phyloP scores from a whole-genome alignment of 73 alveolate species.

The Paramecium octaurelia region DNA sequence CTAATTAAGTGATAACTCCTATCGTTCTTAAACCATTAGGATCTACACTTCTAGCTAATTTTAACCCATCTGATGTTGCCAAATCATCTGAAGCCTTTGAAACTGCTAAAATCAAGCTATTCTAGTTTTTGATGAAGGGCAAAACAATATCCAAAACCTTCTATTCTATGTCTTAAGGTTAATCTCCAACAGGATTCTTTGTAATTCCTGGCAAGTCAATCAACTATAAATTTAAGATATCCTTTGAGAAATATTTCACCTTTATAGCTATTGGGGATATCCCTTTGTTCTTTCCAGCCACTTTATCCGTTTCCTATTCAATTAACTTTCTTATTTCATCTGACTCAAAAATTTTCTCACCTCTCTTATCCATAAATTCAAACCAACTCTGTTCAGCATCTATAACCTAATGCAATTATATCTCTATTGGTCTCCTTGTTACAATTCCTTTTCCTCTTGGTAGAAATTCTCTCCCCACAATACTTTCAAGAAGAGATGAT shows the following conservation, averaged over 20 bases:
- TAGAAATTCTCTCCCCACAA: constrained; percentile 93
- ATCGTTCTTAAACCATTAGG: constrained; percentile 89
- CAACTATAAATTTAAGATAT: constrained; percentile 90
- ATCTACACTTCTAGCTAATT: constrained; percentile 93
- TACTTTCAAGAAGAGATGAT: constrained; percentile 89
- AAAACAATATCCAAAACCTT: constrained; percentile 74
- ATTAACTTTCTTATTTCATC: constrained; percentile 78
- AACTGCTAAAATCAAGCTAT: constrained; percentile 90
- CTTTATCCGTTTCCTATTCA: constrained; percentile 75
- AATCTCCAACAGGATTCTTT: constrained; percentile 88
- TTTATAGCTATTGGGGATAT: constrained; percentile 74
- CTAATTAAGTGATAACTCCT: constrained; percentile 92
- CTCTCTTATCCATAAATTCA: constrained; percentile 73
- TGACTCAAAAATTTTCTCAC: constrained; percentile 73
- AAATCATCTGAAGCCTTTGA: constrained; percentile 92
- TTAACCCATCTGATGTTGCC: constrained; percentile 93
- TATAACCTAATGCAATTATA: constrained; percentile 66
- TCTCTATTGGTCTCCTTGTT: constrained; percentile 92
- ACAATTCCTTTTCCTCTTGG: constrained; percentile 97
- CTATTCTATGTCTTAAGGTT: constrained; percentile 91
- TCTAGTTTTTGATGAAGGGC: constrained; percentile 76
- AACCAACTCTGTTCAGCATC: constrained; percentile 64
- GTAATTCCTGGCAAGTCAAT: constrained; percentile 98
- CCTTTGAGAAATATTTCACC: constrained; percentile 80
- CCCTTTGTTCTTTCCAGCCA: constrained; percentile 78